A percentile compares a stretch with the other conserved stretches of the same genome.
These are phyloP conservation scores for Diplotaxis tenuifolia DNA, from an alignment of 345 rosid species.

Conservation along the genomic window DNA sequence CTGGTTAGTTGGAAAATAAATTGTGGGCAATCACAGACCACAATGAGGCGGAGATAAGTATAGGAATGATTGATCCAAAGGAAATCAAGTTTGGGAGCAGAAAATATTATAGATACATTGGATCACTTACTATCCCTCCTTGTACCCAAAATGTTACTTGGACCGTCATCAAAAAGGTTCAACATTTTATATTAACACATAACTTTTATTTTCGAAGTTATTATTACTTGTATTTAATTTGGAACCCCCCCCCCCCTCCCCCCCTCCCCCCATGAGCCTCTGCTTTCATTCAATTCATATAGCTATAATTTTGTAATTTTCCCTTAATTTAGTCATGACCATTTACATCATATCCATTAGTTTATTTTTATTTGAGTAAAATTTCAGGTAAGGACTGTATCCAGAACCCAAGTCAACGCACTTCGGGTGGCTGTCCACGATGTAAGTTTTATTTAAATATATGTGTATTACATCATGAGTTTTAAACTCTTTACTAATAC, in stretches of 20 bases:
- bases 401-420: slow-evolving; percentile 51
- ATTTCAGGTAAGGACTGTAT: slow-evolving; percentile 61
- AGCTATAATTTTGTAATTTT: not conserved
- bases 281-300: too few species aligned
- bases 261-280: too few species aligned
- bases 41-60: slow-evolving; percentile 28
- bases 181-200: not conserved
- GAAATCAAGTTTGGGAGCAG: slow-evolving; percentile 50
- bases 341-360: not conserved
- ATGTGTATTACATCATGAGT: not conserved
- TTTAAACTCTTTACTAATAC: not conserved
- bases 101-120: slow-evolving; percentile 71
- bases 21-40: slow-evolving; percentile 37
- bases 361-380: not conserved
- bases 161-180: slow-evolving; percentile 66
- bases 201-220: not conserved
- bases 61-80: slow-evolving; percentile 58
- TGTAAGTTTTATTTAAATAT: slow-evolving; percentile 43
- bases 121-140: slow-evolving; percentile 87
- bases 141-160: slow-evolving; percentile 72
- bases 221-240: not conserved
- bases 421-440: slow-evolving; percentile 84
- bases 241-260: too few species aligned
- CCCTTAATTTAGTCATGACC: not conserved
- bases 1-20: slow-evolving; percentile 43